Conservation (phyloP, 495 filamentous ascomycete genomes). For the Staphylotrichum tortipilum region DNA sequence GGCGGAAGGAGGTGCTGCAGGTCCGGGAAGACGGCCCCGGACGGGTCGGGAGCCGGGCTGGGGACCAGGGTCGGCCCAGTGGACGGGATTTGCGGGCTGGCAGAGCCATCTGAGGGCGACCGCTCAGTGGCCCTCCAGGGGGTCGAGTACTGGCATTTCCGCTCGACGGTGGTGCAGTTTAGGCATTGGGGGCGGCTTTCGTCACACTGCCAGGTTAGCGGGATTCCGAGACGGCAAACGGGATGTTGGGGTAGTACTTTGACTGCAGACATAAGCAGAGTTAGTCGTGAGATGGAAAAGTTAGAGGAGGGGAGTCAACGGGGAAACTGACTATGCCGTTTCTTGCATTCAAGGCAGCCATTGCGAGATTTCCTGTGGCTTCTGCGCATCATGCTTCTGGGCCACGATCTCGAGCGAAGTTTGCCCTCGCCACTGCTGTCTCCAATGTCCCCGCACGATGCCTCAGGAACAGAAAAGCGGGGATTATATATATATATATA, state of each 20-base stretch:
- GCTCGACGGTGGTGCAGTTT: slow-evolving; percentile 26
- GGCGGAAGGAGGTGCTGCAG: slow-evolving; percentile 1
- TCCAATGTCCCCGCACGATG: too few species aligned
- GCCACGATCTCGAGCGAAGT: not conserved
- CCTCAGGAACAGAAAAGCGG: too few species aligned
- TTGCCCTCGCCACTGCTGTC: not conserved
- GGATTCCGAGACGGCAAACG: not conserved
- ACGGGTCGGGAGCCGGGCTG: not conserved
- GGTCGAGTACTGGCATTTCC: slow-evolving; percentile 23
- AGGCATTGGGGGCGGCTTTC: slow-evolving; percentile 28
- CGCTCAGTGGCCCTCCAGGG: not conserved
- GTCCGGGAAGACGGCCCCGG: not conserved
- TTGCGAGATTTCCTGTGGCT: slow-evolving; percentile 50
- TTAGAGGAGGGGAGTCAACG: not conserved
- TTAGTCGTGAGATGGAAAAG: not conserved
- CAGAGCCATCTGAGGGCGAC: slow-evolving; percentile 5
- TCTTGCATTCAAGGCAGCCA: slow-evolving; percentile 52
- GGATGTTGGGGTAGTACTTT: not conserved
- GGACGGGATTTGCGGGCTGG: slow-evolving; percentile 1
- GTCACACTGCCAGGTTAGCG: slow-evolving; percentile 19
- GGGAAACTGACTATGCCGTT: slow-evolving; percentile 45
- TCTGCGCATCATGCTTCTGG: slow-evolving; percentile 22
- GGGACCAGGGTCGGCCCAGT: slow-evolving; percentile 6
- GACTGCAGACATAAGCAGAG: not conserved
- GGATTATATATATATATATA: not conserved